Base-by-base conservation (phyloP, 2,329 filamentous ascomycete genomes). In the Penicillium hordei region DNA sequence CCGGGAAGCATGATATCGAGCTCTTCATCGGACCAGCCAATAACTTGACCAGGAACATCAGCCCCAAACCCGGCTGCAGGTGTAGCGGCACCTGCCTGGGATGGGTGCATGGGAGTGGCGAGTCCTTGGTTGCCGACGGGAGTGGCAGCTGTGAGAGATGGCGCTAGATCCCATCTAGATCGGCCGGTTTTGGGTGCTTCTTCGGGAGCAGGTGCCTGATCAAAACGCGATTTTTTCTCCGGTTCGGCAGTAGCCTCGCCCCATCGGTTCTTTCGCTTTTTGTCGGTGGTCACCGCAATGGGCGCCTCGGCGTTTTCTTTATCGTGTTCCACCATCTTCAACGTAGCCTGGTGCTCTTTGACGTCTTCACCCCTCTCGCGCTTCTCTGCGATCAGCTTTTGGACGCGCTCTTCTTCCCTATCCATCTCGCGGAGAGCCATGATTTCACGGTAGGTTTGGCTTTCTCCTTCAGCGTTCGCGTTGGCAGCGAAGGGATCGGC, bases 221-320 rank as follows among this genome's bases (percentile, higher is more conserved):
- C 93, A 93, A 93, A 97, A 72, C 93, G 83, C 10, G 53, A 57
- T 34, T 21, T 45, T 29, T 53, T 52, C 23, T 13, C 48, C 39
- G 49, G 25, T 33, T 56, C 54, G 2, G 25, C 40, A 25, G 81
- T 75, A 39, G 79, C 68, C 25, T 80, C 72, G n/a, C 78, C 93
- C 94, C 94, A 99, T 75, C 94, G 86, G 82, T 95, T 91, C 83
- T 96, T 97, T 70, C 93, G 86, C 82, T 94, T 94, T 60, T 88
- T 85, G 34, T 86, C 85, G 25, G 84, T 79, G 9, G 82, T 77
- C 48, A 82, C 83, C 62, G 83, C 81, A 67, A 89, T 84, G 48
- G 89, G 83, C 51, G 84, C 82, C 52, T 93, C 89, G 43, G 81
- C 82, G 61, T 89, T 90, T 71, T 93, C 89, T 73, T 91, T 89